A percentile compares a stretch with the other conserved stretches of the same genome.
Conservation (phyloP, 2,329 filamentous ascomycete species). For the Penicillium sp. region DNA sequence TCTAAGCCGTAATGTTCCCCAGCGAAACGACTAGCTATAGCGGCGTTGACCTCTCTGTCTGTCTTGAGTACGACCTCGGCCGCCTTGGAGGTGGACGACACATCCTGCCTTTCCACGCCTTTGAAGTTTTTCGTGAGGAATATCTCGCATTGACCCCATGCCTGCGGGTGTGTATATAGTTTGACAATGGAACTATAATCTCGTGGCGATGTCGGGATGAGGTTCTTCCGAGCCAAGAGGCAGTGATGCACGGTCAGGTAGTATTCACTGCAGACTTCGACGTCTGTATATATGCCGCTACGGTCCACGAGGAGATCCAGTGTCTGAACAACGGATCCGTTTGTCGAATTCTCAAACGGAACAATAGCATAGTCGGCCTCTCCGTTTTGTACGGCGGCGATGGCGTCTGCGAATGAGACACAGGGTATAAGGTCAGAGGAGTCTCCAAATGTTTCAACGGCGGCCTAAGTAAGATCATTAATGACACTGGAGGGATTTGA, state of each 20-base stretch:
- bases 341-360: slow-evolving; percentile 95
- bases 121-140: slow-evolving; percentile 75
- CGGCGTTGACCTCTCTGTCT: slow-evolving; percentile 66
- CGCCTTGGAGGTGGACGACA: slow-evolving; percentile 82
- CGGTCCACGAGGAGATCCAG: slow-evolving; percentile 87
- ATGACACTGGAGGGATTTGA: slow-evolving; percentile 27
- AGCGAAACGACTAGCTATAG: slow-evolving; percentile 77
- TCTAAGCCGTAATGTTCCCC: slow-evolving; percentile 71
- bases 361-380: slow-evolving; percentile 75
- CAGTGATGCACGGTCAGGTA: slow-evolving; percentile 91
- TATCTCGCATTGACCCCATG: slow-evolving; percentile 84
- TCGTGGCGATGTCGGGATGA: slow-evolving; percentile 26
- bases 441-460: slow-evolving; percentile 56
- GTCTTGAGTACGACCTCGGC: slow-evolving; percentile 73
- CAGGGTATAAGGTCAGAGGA: slow-evolving; percentile 39
- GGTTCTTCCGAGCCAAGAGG: slow-evolving; percentile 62
- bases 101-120: slow-evolving; percentile 78
- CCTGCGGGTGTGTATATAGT: slow-evolving; percentile 93
- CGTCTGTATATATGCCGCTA: slow-evolving; percentile 64
- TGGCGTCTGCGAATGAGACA: slow-evolving; percentile 66
- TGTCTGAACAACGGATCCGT: slow-evolving; percentile 88
- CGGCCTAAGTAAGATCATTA: slow-evolving; percentile 49
- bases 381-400: slow-evolving; percentile 73
- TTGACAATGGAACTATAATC: slow-evolving; percentile 67
- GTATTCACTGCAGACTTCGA: slow-evolving; percentile 79